phyloP scores from a whole-genome alignment of 1,284 basidiomycete species.

The Boletellus sp. region DNA sequence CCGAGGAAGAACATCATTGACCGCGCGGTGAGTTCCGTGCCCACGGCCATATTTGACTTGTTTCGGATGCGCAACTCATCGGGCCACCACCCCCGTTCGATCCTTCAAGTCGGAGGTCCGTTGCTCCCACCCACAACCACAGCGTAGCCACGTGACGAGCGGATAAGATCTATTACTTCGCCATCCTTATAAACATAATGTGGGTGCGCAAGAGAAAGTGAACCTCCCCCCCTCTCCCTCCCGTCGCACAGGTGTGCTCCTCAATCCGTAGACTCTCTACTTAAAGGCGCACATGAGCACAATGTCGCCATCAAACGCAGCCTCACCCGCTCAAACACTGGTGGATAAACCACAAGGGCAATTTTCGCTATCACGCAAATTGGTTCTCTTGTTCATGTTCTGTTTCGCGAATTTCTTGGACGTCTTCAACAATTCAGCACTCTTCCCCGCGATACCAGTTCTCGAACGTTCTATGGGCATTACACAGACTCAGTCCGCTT shows the following conservation, averaged over 20 bases:
- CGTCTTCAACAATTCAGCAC: slow-evolving; percentile 46
- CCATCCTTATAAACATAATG: background rate
- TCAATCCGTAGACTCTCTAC: background rate
- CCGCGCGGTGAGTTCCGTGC: background rate
- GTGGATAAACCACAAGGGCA: slow-evolving; percentile 14
- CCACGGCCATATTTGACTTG: background rate
- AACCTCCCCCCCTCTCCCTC: background rate
- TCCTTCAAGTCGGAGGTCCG: background rate
- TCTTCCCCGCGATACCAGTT: slow-evolving; percentile 43
- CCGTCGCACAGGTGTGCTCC: background rate
- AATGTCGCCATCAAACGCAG: background rate
- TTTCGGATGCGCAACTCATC: too few species aligned
- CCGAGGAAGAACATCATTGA: background rate
- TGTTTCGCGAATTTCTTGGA: slow-evolving; percentile 47
- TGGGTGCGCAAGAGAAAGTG: background rate
- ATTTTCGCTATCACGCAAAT: slow-evolving; percentile 28
- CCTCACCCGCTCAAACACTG: slow-evolving; percentile 23
- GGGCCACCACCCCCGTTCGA: background rate
- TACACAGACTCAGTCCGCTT: slow-evolving; percentile 48
- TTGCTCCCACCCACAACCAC: background rate
- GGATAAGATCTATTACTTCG: background rate
- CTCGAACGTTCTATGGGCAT: slow-evolving; percentile 41
- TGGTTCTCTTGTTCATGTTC: slow-evolving; percentile 39
- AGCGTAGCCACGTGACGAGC: background rate
- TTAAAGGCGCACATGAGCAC: background rate